Evolutionary conservation across 192 early-diverging fungal species (phyloP).

Genomic region (Coemansia interrupta): DNA sequence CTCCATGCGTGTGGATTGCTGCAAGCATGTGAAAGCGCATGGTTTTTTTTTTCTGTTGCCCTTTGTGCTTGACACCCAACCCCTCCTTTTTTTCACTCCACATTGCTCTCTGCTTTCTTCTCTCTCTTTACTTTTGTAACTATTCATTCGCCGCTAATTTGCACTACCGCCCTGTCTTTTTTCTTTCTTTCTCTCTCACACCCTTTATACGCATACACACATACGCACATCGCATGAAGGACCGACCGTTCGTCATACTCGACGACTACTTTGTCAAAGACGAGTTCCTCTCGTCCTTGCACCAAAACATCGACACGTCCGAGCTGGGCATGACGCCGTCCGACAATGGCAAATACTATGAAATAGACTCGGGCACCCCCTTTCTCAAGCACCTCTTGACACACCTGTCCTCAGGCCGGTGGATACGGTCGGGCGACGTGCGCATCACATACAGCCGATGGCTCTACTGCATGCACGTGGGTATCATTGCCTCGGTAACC

Average conservation of each 20-base stretch:
- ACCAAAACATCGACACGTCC: constrained; percentile 7
- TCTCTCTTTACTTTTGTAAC: background rate
- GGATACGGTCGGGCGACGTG: constrained; percentile 32
- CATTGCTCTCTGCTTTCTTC: background rate
- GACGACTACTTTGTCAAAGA: constrained; percentile 48
- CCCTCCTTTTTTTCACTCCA: background rate
- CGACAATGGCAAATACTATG: constrained; percentile 23
- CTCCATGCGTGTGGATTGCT: background rate
- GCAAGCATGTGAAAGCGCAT: background rate
- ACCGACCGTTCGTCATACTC: constrained; percentile 33
- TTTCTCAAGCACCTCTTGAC: constrained; percentile 25
- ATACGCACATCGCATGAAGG: constrained; percentile 16
- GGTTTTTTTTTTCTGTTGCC: background rate
- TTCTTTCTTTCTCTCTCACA: background rate
- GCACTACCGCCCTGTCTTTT: background rate
- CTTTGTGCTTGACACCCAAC: background rate
- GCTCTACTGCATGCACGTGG: constrained; percentile 35
- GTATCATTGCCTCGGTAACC: constrained; percentile 22
- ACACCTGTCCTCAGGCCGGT: constrained; percentile 18
- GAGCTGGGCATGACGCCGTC: constrained; percentile 17
- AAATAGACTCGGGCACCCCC: constrained; percentile 26
- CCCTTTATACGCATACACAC: background rate
- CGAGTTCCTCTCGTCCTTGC: constrained; percentile 17
- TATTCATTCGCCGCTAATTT: background rate
- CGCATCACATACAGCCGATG: constrained; percentile 43